Evolutionary conservation across 148 eudicot species (phyloP).

Genomic region (Vaccinium vitisidaea): DNA sequence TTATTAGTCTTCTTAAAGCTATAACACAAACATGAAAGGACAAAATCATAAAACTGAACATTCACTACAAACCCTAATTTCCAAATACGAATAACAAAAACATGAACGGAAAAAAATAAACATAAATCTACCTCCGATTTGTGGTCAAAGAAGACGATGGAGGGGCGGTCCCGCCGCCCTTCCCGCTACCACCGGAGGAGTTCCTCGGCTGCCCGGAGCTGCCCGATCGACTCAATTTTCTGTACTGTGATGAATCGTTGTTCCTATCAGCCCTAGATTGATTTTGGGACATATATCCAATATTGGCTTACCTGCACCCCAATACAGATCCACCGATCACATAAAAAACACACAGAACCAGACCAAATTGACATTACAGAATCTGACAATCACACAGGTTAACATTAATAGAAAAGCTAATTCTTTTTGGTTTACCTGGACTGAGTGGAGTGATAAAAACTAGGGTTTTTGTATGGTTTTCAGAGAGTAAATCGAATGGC

Average conservation of each 20-base stretch:
- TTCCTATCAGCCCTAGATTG: conserved; percentile 71
- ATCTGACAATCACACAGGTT: conserved; percentile 11
- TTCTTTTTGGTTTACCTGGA: not conserved
- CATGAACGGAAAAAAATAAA: not conserved
- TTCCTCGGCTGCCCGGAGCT: conserved; percentile 46
- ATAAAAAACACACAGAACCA: not conserved
- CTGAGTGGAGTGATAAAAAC: conserved; percentile 1
- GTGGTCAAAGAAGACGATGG: conserved; percentile 27
- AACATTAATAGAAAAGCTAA: not conserved
- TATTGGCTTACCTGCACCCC: conserved; percentile 11
- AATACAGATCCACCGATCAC: conserved; percentile 23
- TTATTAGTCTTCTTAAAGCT: conserved; percentile 62
- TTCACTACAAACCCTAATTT: conserved; percentile 23
- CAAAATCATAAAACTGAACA: conserved; percentile 14
- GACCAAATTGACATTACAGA: conserved; percentile 13
- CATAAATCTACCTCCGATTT: conserved; percentile 40
- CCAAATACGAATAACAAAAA: not conserved
- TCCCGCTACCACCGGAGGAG: conserved; percentile 40
- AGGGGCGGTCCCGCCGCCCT: conserved; percentile 49
- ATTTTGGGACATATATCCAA: conserved; percentile 83
- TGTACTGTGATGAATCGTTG: conserved; percentile 53
- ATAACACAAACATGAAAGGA: conserved; percentile 20
- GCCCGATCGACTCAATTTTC: conserved; percentile 56
- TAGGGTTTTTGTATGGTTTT: conserved; percentile 11
- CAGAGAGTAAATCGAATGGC: conserved; percentile 21